phyloP scores from a whole-genome alignment of 139 green algal genomes.

The Micractinium conductrix region DNA sequence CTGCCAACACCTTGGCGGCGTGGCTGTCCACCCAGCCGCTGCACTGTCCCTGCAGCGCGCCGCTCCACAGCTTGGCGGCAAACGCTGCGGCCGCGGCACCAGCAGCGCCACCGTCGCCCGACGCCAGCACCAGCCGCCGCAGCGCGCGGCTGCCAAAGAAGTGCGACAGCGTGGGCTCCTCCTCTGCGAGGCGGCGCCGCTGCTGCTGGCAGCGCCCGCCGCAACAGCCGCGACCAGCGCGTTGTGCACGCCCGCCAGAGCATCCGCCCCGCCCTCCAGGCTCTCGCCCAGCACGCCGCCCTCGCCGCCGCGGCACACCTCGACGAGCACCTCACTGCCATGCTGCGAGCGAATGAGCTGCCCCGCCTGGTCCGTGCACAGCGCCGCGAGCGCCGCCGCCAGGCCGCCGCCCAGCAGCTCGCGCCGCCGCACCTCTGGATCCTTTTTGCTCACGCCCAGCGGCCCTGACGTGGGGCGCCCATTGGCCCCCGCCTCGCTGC shows the following conservation, averaged over 20 bases:
- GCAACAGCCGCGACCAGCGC: constrained; percentile 61
- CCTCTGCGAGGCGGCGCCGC: not conserved
- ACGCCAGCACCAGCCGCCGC: constrained; percentile 61
- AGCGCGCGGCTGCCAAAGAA: constrained; percentile 70
- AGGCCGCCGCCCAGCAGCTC: constrained; percentile 79
- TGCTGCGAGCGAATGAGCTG: constrained; percentile 58
- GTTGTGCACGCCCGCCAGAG: constrained; percentile 59
- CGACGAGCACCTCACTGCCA: constrained; percentile 61
- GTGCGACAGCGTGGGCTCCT: constrained; percentile 49
- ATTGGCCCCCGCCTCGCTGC: not conserved
- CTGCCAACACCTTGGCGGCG: constrained; percentile 78
- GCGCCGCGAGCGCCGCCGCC: constrained; percentile 47
- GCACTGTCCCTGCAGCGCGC: constrained; percentile 53
- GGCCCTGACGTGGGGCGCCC: constrained; percentile 1
- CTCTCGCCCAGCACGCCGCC: constrained; percentile 59
- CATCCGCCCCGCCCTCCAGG: constrained; percentile 21
- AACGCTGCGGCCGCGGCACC: constrained; percentile 27
- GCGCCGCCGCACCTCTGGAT: constrained; percentile 50
- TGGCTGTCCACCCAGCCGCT: constrained; percentile 59
- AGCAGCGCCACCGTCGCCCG: constrained; percentile 18
- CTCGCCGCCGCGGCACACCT: constrained; percentile 70
- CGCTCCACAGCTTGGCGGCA: constrained; percentile 55
- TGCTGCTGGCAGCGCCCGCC: not conserved
- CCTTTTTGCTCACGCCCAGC: constrained; percentile 86
- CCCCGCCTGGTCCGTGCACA: constrained; percentile 35